Evolutionary conservation across 129 eudicot species (phyloP).

Genomic region (Helichrysum umbraculigerum): DNA sequence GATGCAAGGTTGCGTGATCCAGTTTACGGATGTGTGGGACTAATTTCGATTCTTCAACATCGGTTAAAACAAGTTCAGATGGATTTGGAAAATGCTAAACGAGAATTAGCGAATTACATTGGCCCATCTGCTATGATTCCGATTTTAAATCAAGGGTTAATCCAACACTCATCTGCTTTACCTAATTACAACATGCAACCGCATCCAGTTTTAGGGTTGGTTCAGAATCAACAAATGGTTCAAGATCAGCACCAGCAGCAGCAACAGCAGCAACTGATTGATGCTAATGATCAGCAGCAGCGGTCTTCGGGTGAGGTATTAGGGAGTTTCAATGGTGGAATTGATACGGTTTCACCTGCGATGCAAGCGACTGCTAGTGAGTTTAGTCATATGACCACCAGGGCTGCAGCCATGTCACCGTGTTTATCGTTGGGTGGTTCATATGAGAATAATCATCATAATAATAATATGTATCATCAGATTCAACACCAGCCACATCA

Average conservation of each 20-base stretch:
- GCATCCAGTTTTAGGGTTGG: slow-evolving; percentile 47
- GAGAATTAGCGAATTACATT: slow-evolving; percentile 61
- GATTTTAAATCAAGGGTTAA: slow-evolving; percentile 50
- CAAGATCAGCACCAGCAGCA: slow-evolving; percentile 44
- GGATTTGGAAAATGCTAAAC: slow-evolving; percentile 56
- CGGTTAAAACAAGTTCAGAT: slow-evolving; percentile 61
- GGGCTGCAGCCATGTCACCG: slow-evolving; percentile 31
- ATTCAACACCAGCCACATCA: slow-evolving; percentile 31
- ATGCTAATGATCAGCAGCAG: slow-evolving; percentile 19
- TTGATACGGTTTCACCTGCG: slow-evolving; percentile 32
- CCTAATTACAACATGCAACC: slow-evolving; percentile 59
- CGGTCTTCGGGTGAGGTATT: slow-evolving; percentile 21
- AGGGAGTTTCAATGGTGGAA: slow-evolving; percentile 24
- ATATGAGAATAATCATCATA: slow-evolving; percentile 21
- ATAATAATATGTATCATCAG: slow-evolving; percentile 33
- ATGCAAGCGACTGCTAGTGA: slow-evolving; percentile 26
- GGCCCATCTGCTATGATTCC: slow-evolving; percentile 77
- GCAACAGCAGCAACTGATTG: slow-evolving; percentile 42
- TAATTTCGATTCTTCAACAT: slow-evolving; percentile 70
- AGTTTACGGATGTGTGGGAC: slow-evolving; percentile 86
- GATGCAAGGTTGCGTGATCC: slow-evolving; percentile 82
- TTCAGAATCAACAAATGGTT: slow-evolving; percentile 43
- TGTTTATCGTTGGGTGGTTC: slow-evolving; percentile 39
- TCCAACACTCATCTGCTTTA: slow-evolving; percentile 34
- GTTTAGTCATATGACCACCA: slow-evolving; percentile 36